Conservation (phyloP, 148 eudicot genomes). For the Simmondsia chinensis region DNA sequence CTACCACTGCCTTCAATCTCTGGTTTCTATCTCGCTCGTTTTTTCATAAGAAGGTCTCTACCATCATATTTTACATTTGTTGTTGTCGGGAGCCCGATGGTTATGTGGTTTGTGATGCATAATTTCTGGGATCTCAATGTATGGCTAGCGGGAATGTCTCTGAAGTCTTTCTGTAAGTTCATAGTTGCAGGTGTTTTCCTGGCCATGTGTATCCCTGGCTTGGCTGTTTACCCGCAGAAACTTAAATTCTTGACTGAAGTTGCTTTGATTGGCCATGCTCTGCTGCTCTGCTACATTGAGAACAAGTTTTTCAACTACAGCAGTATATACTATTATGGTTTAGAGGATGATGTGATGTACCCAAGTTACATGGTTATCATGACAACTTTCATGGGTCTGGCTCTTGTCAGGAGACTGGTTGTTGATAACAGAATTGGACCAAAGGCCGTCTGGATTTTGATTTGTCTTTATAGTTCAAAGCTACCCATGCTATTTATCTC, state of each 20-base stretch:
- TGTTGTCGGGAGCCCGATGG: constrained; percentile 86
- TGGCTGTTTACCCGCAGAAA: constrained; percentile 80
- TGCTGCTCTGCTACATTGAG: constrained; percentile 89
- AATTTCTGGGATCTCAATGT: constrained; percentile 96
- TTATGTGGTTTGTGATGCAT: constrained; percentile 89
- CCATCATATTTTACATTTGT: constrained; percentile 84
- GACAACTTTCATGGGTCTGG: constrained; percentile 83
- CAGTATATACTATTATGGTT: constrained; percentile 74
- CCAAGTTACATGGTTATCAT: constrained; percentile 87
- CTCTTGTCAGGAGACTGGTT: constrained; percentile 71
- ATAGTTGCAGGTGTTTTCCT: constrained; percentile 69
- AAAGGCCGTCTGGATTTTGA: constrained; percentile 77
- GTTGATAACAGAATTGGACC: constrained; percentile 70
- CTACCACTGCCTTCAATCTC: constrained; percentile 80
- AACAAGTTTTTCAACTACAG: constrained; percentile 82
- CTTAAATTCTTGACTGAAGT: constrained; percentile 64
- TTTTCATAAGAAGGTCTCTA: constrained; percentile 76
- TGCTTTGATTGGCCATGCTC: constrained; percentile 71
- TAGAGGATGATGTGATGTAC: constrained; percentile 94
- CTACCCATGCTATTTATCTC: constrained; percentile 76
- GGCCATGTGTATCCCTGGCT: constrained; percentile 85
- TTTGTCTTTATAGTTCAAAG: constrained; percentile 81
- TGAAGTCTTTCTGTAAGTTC: constrained; percentile 85
- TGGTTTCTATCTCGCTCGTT: constrained; percentile 91
- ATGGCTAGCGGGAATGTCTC: constrained; percentile 98